These are phyloP conservation scores for Pseudogymnoascus sp. DNA, from an alignment of 2,329 filamentous ascomycete species.

Conservation along the genomic window DNA sequence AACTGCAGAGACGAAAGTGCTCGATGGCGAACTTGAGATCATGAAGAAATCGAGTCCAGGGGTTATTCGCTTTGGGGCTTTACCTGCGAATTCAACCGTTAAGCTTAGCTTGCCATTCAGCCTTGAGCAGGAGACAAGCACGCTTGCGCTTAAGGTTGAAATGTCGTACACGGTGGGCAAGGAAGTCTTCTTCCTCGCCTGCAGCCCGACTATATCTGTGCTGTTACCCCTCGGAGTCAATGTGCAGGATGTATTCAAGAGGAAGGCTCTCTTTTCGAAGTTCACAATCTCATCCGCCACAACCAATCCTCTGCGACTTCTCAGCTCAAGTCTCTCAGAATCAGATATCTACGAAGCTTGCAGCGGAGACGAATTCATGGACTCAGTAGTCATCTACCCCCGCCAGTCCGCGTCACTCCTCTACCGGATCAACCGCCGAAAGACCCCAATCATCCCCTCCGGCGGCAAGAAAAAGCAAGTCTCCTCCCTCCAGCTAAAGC, in stretches of 20 bases:
- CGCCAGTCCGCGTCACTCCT: conserved; percentile 74
- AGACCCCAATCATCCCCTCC: conserved; percentile 31
- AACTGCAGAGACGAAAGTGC: conserved; percentile 50
- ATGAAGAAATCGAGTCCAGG: conserved; percentile 47
- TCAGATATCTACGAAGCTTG: conserved; percentile 63
- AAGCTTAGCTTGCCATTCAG: conserved; percentile 72
- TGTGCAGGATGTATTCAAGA: conserved; percentile 92
- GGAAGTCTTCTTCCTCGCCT: conserved; percentile 58
- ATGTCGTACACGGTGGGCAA: conserved; percentile 62
- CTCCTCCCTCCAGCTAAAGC: conserved; percentile 53
- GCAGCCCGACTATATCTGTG: conserved; percentile 58
- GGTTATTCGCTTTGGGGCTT: conserved; percentile 41
- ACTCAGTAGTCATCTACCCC: conserved; percentile 61
- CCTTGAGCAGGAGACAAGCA: conserved; percentile 66
- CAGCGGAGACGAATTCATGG: conserved; percentile 47
- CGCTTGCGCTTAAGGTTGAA: conserved; percentile 69
- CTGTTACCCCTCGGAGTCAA: conserved; percentile 85
- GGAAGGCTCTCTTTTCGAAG: conserved; percentile 70
- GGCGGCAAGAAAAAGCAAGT: conserved; percentile 28
- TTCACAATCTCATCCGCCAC: conserved; percentile 85
- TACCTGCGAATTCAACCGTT: conserved; percentile 41
- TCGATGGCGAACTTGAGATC: conserved; percentile 37
- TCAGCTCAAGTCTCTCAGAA: conserved; percentile 61
- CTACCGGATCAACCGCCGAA: conserved; percentile 62
- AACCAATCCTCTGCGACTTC: conserved; percentile 64